Base-by-base conservation (phyloP, 106 monocot genomes). In the Dendrobium nobile region DNA sequence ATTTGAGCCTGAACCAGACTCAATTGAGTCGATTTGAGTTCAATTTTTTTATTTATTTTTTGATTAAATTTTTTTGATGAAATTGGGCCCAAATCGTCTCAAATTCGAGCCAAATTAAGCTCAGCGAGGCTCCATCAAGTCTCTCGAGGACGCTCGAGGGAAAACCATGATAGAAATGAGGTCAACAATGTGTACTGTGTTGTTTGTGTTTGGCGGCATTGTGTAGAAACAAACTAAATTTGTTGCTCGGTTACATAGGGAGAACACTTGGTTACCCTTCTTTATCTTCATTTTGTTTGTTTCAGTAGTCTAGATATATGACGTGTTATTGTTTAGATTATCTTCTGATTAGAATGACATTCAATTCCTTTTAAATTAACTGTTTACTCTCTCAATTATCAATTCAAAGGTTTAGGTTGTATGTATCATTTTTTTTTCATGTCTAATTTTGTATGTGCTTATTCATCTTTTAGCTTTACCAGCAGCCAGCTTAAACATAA, bases 201-300 rank as follows among this genome's bases (percentile, higher is more conserved):
- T 7, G 15, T 58, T 58, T 58, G n/a, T 17, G n/a, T 17, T 19
- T 58, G 15, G 24, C 24, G 64, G 64, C 24, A 65, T 22, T 65
- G 64, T 24, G 51, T 2, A 13, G 15, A 51, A 51, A 51, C 0
- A 13, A 51, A 16, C 51, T 9, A 65, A 65, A 65, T 26, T 8
- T 65, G 64, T 65, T 65, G 26, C 64, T 65, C 9, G 26, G 24
- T 65, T 65, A 65, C 0, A 65, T 24, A 24, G 22, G 26, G 64
- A 24, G n/a, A 8, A 8, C 22, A 65, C 64, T 65, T 7, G 64
- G n/a, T 65, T 65, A 65, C 64, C 64, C 15, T 40, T 70, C 37
- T 70, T 70, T 70, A 16, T 44, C 28, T 74, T 74, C 28, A 44
- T 74, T 74, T 65, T 74, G 15, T 44, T 74, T 74, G 74, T 9